Evolutionary conservation across 306 rosid genomes (phyloP), one percentile per base, ranked within the genome.

Genomic region (Dryas alaskensis): DNA sequence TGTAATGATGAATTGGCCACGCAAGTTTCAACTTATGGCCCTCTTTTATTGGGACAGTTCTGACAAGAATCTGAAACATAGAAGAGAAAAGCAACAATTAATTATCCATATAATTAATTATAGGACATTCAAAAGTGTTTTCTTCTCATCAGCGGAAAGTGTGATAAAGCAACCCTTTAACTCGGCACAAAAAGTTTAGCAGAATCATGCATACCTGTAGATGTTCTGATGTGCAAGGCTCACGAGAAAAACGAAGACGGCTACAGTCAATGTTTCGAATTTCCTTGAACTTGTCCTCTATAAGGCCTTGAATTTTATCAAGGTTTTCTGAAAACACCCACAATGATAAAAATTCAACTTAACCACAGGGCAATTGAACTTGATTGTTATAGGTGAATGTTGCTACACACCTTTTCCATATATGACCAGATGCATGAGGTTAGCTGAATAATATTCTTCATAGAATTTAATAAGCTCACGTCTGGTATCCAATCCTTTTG

Each of bases 1-100:
- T 86, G 90, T 91, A 89, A 78, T 86, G 79, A 57, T 0, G 95
- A 86, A 94, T 79, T 58, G 99, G 99, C 99, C 99, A 94, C 17
- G 62, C 82, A 76, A 92, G 69, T 86, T 74, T 84, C 81, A 94
- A 81, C 63, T 87, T 92, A 76, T 94, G 96, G 67, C 97, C 97
- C 83, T 94, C 83, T 77, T 84, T 92, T 78, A 94, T 94, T 45
- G 97, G 99, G 76, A 94, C 84, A 58, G 91, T 82, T 86, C 54
- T 89, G 71, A 92, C 99, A 80, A 94, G 83, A 86, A 94, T 82
- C 99, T 94, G 78, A 81, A 77, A 75, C 69, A 76, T 54, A 75
- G 61, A 74, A 74, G 73, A 78, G 60, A 54, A 60, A 60, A 52
- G 62, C 44, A 60, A 14, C 54, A 65, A 70, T 16, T 31, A 19